Evolutionary conservation across 768 basidiomycete species (phyloP).

Genomic region (Sarcomyxa edulis): DNA sequence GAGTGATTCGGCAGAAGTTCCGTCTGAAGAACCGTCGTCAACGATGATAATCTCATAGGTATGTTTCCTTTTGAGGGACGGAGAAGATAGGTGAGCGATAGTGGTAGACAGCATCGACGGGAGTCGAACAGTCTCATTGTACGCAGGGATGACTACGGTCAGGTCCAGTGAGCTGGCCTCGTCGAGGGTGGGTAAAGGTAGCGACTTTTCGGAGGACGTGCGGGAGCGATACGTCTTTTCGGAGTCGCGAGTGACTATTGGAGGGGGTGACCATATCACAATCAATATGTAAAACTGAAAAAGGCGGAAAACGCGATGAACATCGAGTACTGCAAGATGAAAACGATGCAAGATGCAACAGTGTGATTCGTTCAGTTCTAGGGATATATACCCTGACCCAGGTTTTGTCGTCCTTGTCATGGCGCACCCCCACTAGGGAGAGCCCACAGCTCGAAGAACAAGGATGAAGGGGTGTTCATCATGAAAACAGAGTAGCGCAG

Average conservation of each 20-base stretch:
- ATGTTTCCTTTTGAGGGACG: constrained; percentile 30
- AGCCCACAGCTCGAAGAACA: constrained; percentile 85
- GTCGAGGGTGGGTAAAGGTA: constrained; percentile 51
- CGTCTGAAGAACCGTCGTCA: constrained; percentile 86
- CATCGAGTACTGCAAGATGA: background rate
- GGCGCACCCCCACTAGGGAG: constrained; percentile 43
- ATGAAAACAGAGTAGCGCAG: constrained; percentile 7
- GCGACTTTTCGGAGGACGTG: constrained; percentile 44
- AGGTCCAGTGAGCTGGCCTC: constrained; percentile 62
- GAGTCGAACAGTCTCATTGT: constrained; percentile 84
- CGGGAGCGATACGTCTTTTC: constrained; percentile 67
- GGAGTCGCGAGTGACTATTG: constrained; percentile 54
- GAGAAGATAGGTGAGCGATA: constrained; percentile 53
- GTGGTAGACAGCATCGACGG: constrained; percentile 78
- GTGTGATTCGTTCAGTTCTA: constrained; percentile 28
- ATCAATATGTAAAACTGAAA: constrained; percentile 65
- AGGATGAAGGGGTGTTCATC: constrained; percentile 82
- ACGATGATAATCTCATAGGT: constrained; percentile 82
- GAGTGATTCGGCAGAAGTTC: constrained; percentile 62
- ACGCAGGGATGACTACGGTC: constrained; percentile 85
- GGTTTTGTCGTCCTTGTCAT: constrained; percentile 55
- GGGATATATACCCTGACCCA: constrained; percentile 42
- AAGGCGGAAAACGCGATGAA: constrained; percentile 17
- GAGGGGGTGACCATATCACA: constrained; percentile 68
- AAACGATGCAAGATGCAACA: background rate